Conservation (phyloP, 805 yeast species). For the Lipomyces chichibuensis region DNA sequence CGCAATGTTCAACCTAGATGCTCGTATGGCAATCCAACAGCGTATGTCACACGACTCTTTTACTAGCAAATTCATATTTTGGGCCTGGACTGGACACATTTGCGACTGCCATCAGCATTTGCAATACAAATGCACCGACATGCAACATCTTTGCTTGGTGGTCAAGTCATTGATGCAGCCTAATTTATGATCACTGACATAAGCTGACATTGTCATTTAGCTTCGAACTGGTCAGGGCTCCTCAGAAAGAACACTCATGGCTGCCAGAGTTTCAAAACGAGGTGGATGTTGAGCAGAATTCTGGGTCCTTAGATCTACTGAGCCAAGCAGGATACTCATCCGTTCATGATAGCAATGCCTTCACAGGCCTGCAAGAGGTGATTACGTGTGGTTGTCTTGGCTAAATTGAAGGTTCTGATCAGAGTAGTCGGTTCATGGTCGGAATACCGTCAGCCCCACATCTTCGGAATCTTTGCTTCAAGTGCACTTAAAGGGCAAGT, state of each 20-base stretch:
- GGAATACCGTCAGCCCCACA: background rate
- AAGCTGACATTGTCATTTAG: background rate
- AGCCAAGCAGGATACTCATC: conserved; percentile 5
- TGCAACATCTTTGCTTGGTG: background rate
- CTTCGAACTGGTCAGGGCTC: background rate
- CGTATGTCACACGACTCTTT: background rate
- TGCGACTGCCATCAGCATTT: too few relatives aligned
- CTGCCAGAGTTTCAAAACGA: conserved; percentile 2
- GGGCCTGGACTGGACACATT: too few relatives aligned
- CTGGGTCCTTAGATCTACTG: conserved; percentile 1
- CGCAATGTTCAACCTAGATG: conserved; percentile 3
- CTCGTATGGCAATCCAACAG: conserved; percentile 3
- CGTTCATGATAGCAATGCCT: conserved; percentile 3
- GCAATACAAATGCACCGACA: too few relatives aligned
- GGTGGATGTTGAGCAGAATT: background rate
- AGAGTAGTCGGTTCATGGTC: background rate
- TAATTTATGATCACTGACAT: background rate
- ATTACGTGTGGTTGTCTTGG: background rate
- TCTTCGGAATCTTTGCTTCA: conserved; percentile 4
- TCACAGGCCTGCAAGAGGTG: conserved; percentile 3
- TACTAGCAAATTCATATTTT: background rate
- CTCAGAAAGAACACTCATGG: background rate
- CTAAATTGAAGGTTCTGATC: conserved; percentile 4
- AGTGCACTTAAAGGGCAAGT: conserved; percentile 1
- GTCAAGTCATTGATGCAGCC: background rate